phyloP scores from a whole-genome alignment of 148 eudicot genomes.

The Vaccinium corymbosum region DNA sequence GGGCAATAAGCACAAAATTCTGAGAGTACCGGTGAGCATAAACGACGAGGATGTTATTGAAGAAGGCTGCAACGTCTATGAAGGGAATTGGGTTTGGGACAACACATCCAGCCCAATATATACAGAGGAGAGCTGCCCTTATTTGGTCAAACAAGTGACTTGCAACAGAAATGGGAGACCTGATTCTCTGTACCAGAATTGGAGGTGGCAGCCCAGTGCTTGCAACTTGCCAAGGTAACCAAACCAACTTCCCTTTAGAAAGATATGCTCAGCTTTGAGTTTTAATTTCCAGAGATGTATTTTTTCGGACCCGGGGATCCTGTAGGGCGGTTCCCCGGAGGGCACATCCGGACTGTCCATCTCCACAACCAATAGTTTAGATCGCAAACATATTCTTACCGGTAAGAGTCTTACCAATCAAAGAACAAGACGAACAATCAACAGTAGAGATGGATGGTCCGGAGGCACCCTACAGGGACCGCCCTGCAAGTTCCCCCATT shows the following conservation, averaged over 20 bases:
- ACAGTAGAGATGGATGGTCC: no score
- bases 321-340: no score
- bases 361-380: no score
- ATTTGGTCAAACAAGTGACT: slow-evolving; percentile 74
- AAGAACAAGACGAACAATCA: no score
- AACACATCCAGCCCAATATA: slow-evolving; percentile 55
- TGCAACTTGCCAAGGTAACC: slow-evolving; percentile 84
- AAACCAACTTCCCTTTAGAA: background rate
- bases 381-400: no score
- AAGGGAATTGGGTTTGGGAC: slow-evolving; percentile 83
- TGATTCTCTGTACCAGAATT: slow-evolving; percentile 65
- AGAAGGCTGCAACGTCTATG: slow-evolving; percentile 71
- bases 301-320: background rate
- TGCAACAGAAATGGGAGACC: slow-evolving; percentile 81
- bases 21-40: slow-evolving; percentile 30
- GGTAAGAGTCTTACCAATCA: no score
- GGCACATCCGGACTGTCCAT: no score
- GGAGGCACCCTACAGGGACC: no score
- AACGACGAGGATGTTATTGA: slow-evolving; percentile 46
- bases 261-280: background rate
- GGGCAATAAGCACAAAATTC: slow-evolving; percentile 4
- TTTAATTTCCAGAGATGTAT: background rate
- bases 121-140: slow-evolving; percentile 64
- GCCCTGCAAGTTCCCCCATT: no score
- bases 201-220: slow-evolving; percentile 89